Conservation (phyloP, 2,329 filamentous ascomycete species). For the Epichloe elymi region DNA sequence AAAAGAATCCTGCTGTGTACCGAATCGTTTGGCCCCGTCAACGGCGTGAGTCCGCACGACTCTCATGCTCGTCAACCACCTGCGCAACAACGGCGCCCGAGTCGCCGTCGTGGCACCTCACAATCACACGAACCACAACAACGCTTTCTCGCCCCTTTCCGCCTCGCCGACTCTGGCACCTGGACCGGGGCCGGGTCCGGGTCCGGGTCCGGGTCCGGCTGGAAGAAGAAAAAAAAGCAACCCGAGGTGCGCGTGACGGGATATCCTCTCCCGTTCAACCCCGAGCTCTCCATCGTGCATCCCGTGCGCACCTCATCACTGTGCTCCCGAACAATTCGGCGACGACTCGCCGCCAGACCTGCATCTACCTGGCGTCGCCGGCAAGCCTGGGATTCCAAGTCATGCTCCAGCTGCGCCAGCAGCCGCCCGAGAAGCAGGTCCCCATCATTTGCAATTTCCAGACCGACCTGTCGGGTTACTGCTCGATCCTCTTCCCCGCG, state of each 20-base stretch:
- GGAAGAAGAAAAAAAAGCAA: slow-evolving; percentile 22
- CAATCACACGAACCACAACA: slow-evolving; percentile 40
- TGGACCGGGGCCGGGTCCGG: neutral
- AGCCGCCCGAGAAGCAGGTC: slow-evolving; percentile 38
- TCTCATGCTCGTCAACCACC: slow-evolving; percentile 53
- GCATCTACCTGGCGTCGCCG: slow-evolving; percentile 56
- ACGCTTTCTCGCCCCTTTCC: slow-evolving; percentile 30
- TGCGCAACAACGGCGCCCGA: slow-evolving; percentile 48
- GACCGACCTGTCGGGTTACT: slow-evolving; percentile 57
- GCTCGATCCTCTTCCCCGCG: slow-evolving; percentile 52
- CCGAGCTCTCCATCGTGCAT: slow-evolving; percentile 56
- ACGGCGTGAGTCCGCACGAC: slow-evolving; percentile 62
- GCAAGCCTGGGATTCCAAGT: slow-evolving; percentile 60
- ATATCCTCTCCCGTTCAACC: slow-evolving; percentile 58
- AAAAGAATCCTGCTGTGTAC: slow-evolving; percentile 55
- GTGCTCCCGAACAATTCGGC: slow-evolving; percentile 45
- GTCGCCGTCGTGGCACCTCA: slow-evolving; percentile 55
- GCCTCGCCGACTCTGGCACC: slow-evolving; percentile 20
- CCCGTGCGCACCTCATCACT: slow-evolving; percentile 52
- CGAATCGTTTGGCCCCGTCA: slow-evolving; percentile 59
- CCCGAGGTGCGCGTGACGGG: slow-evolving; percentile 47
- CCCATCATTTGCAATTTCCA: slow-evolving; percentile 58
- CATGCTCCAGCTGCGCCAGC: slow-evolving; percentile 52
- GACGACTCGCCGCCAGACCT: slow-evolving; percentile 40
- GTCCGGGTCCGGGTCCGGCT: neutral